These are phyloP conservation scores for Zoysia japonica DNA, from an alignment of 176 grass and related monocot genomes.

Conservation along the genomic window DNA sequence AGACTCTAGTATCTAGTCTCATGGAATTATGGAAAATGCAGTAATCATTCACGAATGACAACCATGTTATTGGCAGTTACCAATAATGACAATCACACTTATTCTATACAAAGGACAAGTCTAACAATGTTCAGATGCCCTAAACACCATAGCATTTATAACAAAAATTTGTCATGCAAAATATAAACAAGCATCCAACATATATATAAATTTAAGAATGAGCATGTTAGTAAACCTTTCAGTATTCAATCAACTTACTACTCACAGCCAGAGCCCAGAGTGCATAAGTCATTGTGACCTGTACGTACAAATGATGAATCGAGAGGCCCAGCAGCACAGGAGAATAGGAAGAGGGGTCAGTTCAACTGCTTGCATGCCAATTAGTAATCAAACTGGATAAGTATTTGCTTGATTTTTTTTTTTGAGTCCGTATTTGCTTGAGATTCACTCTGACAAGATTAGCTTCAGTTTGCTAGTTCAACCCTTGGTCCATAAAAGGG, in stretches of 20 bases:
- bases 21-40: no score
- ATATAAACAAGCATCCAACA: not conserved
- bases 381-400: not conserved
- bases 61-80: constrained; percentile 2
- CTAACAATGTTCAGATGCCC: constrained; percentile 10
- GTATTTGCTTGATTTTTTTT: no score
- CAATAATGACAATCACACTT: not conserved
- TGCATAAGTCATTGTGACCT: not conserved
- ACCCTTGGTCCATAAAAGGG: not conserved
- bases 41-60: no score
- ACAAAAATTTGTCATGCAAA: constrained; percentile 5
- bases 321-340: not conserved
- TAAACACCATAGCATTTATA: not conserved
- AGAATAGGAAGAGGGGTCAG: not conserved
- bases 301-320: not conserved
- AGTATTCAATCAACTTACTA: constrained; percentile 18
- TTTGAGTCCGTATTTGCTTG: not conserved
- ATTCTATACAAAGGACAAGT: constrained; percentile 17
- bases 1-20: no score
- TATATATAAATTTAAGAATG: not conserved
- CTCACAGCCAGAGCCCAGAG: not conserved
- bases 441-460: not conserved
- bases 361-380: not conserved
- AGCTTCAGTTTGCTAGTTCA: not conserved
- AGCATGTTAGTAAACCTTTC: not conserved